These are phyloP conservation scores for Chiua virens DNA, from an alignment of 768 basidiomycete species.

Conservation along the genomic window DNA sequence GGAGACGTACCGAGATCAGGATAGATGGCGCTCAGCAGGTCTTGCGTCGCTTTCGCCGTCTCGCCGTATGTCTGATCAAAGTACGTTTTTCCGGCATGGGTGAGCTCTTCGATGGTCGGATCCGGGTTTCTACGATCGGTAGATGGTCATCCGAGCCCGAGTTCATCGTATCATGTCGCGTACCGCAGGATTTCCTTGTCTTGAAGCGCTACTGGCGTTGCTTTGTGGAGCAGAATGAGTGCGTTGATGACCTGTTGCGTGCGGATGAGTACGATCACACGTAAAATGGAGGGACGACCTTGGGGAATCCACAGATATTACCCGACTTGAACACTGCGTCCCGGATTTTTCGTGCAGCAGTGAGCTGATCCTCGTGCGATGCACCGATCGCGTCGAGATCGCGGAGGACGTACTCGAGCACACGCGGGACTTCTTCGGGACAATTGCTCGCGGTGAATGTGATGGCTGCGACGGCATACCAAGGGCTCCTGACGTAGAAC, in stretches of 20 bases:
- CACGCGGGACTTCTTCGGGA: conserved; percentile 55
- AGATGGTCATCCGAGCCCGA: too few relatives aligned
- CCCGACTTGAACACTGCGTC: conserved; percentile 66
- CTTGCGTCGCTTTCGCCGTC: conserved; percentile 48
- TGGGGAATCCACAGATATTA: conserved; percentile 55
- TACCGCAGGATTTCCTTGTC: conserved; percentile 51
- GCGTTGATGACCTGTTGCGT: conserved; percentile 50
- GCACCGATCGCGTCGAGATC: conserved; percentile 39
- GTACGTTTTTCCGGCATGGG: conserved; percentile 39
- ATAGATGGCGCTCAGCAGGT: conserved; percentile 49
- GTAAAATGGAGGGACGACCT: conserved; percentile 34
- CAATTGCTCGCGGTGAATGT: conserved; percentile 59
- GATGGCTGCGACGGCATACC: conserved; percentile 60
- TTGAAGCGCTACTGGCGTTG: conserved; percentile 50
- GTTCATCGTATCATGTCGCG: not conserved
- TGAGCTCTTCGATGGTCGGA: conserved; percentile 44
- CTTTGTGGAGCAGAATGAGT: conserved; percentile 49
- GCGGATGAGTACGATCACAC: too few relatives aligned
- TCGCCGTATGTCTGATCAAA: conserved; percentile 58
- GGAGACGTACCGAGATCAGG: conserved; percentile 59
- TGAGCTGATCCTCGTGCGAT: conserved; percentile 35
- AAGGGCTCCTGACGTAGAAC: conserved; percentile 42
- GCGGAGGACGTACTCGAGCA: conserved; percentile 50
- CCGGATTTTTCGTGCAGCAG: conserved; percentile 54
- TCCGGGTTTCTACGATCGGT: conserved; percentile 37